phyloP scores from a whole-genome alignment of 495 filamentous ascomycete species.

The Xylaria bambusicola region DNA sequence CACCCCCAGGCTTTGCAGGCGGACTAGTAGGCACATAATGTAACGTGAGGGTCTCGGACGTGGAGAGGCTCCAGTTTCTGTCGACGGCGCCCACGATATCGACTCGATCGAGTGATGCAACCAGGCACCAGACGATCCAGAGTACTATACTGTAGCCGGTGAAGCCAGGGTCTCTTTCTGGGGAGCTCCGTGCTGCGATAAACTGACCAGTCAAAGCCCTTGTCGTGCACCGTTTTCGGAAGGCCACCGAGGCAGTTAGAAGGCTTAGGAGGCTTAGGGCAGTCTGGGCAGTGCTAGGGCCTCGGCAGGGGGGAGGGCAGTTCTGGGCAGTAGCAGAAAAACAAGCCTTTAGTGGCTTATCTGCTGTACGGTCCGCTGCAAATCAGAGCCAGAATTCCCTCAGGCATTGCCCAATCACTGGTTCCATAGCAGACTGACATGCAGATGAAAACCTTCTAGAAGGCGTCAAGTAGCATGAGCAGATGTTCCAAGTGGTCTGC shows the following conservation, averaged over 20 bases:
- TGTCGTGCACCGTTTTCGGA: conserved; percentile 3
- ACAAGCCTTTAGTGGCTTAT: conserved; percentile 11
- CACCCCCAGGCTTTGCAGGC: not conserved
- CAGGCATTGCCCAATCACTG: not conserved
- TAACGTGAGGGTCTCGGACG: no score
- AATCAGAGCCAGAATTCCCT: conserved; percentile 10
- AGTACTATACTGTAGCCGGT: no score
- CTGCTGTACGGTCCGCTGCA: not conserved
- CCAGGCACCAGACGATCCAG: no score
- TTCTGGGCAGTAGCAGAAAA: no score
- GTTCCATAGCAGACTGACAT: not conserved
- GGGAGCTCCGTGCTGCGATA: not conserved
- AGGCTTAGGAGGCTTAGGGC: not conserved
- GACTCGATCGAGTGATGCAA: no score
- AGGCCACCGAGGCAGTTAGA: conserved; percentile 8
- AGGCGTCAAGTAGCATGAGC: no score
- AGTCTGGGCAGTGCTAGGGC: not conserved
- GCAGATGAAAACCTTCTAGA: conserved; percentile 13
- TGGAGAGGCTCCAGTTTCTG: no score
- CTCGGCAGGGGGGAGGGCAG: not conserved
- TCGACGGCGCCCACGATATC: no score
- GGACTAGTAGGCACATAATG: not conserved
- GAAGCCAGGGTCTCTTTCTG: not conserved
- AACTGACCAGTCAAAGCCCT: conserved; percentile 3
- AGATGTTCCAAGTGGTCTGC: no score